Percentiles rank a stretch among this genome's conserved stretches.
These are phyloP conservation scores for Fibroporia radiculosa DNA, from an alignment of 768 basidiomycete species.

Conservation along the genomic window DNA sequence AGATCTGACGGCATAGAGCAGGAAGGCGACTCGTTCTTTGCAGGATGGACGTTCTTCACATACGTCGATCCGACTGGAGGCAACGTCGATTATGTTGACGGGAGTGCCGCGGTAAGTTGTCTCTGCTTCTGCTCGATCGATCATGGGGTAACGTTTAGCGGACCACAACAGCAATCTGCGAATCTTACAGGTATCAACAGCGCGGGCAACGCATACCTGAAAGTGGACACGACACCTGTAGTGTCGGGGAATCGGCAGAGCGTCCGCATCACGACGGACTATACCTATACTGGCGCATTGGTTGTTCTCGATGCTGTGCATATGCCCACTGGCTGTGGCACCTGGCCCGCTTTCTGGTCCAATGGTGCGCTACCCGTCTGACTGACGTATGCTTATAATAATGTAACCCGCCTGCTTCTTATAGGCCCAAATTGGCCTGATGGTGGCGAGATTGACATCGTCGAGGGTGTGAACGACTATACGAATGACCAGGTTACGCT, in stretches of 20 bases:
- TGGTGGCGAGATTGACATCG: conserved; percentile 74
- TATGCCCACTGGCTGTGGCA: conserved; percentile 86
- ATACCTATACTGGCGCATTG: conserved; percentile 55
- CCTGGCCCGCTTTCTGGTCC: conserved; percentile 57
- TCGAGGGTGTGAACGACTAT: conserved; percentile 79
- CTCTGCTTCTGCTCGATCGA: background rate
- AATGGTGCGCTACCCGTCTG: conserved; percentile 22
- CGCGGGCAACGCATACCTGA: conserved; percentile 78
- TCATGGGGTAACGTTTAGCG: conserved; percentile 4
- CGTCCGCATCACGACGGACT: conserved; percentile 66
- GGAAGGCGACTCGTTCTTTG: conserved; percentile 70
- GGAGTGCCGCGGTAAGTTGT: conserved; percentile 45
- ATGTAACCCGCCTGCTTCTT: background rate
- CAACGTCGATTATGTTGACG: conserved; percentile 58
- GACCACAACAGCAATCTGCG: conserved; percentile 34
- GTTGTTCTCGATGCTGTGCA: conserved; percentile 80
- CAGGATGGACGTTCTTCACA: conserved; percentile 72
- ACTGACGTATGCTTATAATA: background rate
- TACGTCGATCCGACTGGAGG: conserved; percentile 72
- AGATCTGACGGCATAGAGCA: conserved; percentile 20
- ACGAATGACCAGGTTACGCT: conserved; percentile 78
- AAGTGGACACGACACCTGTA: conserved; percentile 74
- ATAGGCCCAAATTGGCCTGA: conserved; percentile 54
- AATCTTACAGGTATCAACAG: conserved; percentile 61
- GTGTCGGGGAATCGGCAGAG: conserved; percentile 65